A percentile compares a stretch with the other conserved stretches of the same genome.
These are phyloP conservation scores for Penicillium verhagenii DNA, from an alignment of 495 filamentous ascomycete genomes.

Conservation along the genomic window DNA sequence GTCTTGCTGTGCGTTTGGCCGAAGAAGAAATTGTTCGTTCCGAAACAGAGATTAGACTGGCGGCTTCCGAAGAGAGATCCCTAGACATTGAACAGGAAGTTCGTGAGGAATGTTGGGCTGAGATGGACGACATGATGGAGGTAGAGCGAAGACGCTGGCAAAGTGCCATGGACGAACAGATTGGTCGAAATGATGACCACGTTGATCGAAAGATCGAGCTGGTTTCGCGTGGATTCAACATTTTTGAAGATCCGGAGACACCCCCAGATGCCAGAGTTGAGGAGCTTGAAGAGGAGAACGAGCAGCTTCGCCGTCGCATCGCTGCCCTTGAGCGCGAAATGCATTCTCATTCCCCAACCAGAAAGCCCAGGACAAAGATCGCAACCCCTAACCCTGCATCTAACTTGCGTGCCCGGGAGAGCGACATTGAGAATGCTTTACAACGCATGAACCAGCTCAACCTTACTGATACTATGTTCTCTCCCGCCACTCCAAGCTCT, in stretches of 20 bases:
- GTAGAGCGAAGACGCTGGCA: conserved; percentile 76
- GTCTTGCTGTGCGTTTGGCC: conserved; percentile 50
- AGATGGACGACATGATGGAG: conserved; percentile 78
- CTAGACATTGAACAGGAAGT: conserved; percentile 77
- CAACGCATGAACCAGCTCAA: conserved; percentile 45
- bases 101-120: conserved; percentile 82
- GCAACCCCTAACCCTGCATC: conserved; percentile 23
- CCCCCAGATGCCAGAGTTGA: conserved; percentile 33
- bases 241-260: conserved; percentile 48
- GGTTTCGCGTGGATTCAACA: conserved; percentile 66
- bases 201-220: conserved; percentile 90
- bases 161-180: conserved; percentile 64
- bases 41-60: conserved; percentile 51
- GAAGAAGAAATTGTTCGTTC: conserved; percentile 63
- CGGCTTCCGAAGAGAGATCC: conserved; percentile 64
- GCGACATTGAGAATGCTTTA: conserved; percentile 44
- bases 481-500: conserved; percentile 22
- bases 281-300: conserved; percentile 50
- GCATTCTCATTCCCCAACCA: conserved; percentile 45
- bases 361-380: conserved; percentile 36
- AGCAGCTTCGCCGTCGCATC: conserved; percentile 44
- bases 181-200: conserved; percentile 70
- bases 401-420: conserved; percentile 37
- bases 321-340: conserved; percentile 49
- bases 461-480: conserved; percentile 42